Conservation (phyloP, 2,329 filamentous ascomycete genomes). For the Kalmusia sp. region DNA sequence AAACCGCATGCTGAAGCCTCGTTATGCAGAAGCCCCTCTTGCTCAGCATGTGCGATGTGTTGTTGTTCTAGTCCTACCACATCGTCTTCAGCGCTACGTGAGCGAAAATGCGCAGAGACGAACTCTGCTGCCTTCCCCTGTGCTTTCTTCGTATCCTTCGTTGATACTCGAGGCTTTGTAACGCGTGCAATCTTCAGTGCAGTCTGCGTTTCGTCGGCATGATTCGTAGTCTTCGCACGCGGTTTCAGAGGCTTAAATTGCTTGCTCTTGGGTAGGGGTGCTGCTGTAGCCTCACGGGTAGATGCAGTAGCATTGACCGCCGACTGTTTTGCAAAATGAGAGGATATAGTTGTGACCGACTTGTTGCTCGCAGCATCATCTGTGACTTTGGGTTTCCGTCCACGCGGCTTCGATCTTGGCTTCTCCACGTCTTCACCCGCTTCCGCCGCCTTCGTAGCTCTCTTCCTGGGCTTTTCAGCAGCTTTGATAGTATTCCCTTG, state of each 20-base stretch:
- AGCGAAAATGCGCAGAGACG: conserved; percentile 31
- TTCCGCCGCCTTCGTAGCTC: conserved; percentile 16
- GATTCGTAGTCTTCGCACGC: conserved; percentile 33
- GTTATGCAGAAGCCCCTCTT: background rate
- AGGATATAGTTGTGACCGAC: conserved; percentile 25
- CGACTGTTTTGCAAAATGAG: conserved; percentile 22
- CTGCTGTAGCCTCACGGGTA: conserved; percentile 7
- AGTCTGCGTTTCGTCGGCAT: conserved; percentile 20
- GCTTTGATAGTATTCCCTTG: conserved; percentile 3
- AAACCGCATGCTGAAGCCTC: conserved; percentile 34
- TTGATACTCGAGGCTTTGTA: conserved; percentile 27
- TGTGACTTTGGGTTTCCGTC: conserved; percentile 29
- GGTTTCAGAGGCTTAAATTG: conserved; percentile 37
- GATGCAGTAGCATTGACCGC: background rate
- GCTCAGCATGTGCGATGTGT: background rate
- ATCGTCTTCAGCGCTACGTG: conserved; percentile 7
- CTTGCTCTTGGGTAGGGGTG: conserved; percentile 24
- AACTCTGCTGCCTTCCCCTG: conserved; percentile 22
- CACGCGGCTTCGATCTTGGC: conserved; percentile 31
- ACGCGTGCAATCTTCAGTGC: conserved; percentile 33
- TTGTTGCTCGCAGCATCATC: background rate
- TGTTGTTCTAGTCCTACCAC: background rate
- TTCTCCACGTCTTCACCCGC: conserved; percentile 14
- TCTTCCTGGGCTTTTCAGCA: conserved; percentile 27
- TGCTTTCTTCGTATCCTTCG: conserved; percentile 17